phyloP scores from a whole-genome alignment of 2,329 filamentous ascomycete species.

The Nothomitra cinnamomea region DNA sequence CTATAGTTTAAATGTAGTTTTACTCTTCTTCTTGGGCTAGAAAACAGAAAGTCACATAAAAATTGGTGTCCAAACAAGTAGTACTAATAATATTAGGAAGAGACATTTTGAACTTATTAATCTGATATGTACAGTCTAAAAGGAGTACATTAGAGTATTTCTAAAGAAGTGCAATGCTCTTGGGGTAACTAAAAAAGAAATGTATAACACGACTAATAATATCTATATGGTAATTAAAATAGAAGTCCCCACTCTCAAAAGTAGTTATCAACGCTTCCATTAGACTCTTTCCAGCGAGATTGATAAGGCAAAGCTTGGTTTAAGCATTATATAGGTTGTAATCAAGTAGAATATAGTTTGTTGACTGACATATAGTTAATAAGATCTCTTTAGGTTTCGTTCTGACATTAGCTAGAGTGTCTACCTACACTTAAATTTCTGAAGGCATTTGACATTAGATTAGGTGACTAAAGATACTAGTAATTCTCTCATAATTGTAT shows the following conservation, averaged over 20 bases:
- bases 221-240: background rate
- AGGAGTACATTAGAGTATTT: background rate
- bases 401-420: background rate
- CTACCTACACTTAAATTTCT: background rate
- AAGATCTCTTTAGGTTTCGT: background rate
- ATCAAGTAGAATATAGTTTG: background rate
- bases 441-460: background rate
- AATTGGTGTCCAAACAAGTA: background rate
- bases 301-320: background rate
- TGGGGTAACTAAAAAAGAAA: background rate
- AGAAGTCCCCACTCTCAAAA: background rate
- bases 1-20: background rate
- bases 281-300: background rate
- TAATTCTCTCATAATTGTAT: background rate
- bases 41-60: background rate
- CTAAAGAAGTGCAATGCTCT: background rate
- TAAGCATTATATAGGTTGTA: slow-evolving; percentile 3
- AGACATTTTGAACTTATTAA: background rate
- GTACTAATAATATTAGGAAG: background rate
- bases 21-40: no score
- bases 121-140: slow-evolving; percentile 1
- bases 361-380: background rate
- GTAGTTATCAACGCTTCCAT: background rate
- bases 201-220: background rate
- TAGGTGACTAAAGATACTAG: background rate